Evolutionary conservation across 2,329 filamentous ascomycete species (phyloP), one percentile per base, ranked within the genome.

Genomic region (Chrysosporium queenslandicum): DNA sequence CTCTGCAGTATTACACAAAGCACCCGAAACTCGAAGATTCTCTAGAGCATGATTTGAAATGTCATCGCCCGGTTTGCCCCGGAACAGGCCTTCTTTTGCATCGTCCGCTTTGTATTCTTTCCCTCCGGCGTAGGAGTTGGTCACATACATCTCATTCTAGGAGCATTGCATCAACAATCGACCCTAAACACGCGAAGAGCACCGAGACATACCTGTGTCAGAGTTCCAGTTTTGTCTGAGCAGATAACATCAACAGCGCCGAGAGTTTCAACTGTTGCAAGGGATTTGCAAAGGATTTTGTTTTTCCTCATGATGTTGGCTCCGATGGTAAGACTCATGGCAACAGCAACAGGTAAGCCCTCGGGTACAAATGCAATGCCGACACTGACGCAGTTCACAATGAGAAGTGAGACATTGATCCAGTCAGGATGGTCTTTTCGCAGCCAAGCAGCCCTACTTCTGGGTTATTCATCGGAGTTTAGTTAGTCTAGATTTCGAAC

Each of bases 331-430:
- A 90, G 72, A 16, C 81, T 84, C 0, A 81, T 79, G 0, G 83
- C 84, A 32, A 87, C 69, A 0, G 83, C 83, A 47, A 87, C 82
- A 0, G 84, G 83, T 0, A 87, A 70, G 4, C 84, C 83, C 66
- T 88, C 85, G 0, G 86, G 85, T 12, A 89, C 86, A 63, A 87
- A 87, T 1, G 85, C 85, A 6, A 87, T 81, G 0, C 82, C 85
- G 1, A 87, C 79, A 37, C 77, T 80, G 42, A 89, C 85, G 57
- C 83, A 86, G 60, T 78, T 77, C 30, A 89, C 83, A 55, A 90
- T 88, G 21, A 90, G 71, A 1, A 77, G 77, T 0, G 85, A 77
- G 1, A 88, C 83, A 52, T 77, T 79, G 63, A 90, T 90, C 77
- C 82, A 91, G 54, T 74, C 72, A 0, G 83, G 83, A 60, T 90